Evolutionary conservation across 257 asterid species (phyloP), one percentile per base, ranked within the genome.

Genomic region (Solanum lycopersicoides): DNA sequence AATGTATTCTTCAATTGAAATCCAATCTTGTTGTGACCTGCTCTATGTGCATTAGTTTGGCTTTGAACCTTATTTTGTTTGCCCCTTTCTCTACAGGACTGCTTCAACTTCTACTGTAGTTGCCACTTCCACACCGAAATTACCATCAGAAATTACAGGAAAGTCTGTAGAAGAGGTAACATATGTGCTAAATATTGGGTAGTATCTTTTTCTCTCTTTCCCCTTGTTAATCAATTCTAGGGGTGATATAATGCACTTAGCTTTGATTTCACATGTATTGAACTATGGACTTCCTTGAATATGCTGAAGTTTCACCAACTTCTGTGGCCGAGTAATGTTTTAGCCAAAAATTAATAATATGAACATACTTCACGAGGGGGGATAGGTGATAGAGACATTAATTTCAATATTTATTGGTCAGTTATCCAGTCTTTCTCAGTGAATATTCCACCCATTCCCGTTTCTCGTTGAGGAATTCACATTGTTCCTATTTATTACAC

Each of bases 121-220:
- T 34, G 87, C 91, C 83, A 91, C 92, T 44, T 87, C 96, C 79
- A 59, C 93, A 72, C 98, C 98, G 25, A 97, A 93, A 88, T 88
- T 97, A 84, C 99, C 99, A 30, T 97, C 99, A 76, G 98, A 97
- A 93, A 96, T 96, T 87, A 95, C 97, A 37, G 99, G 99, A 88
- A 94, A 89, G 93, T 94, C 98, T 74, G 98, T 97, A 59, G 98
- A 97, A 91, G 99, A 97, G 98, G 99, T 97, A 94, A 86, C 3
- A 56, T 75, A 82, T 77, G 21, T 82, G 71, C n/a, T 86, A 86
- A 47, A 69, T 50, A 5, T 45, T 45, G 47, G 69, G 50, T 71
- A 84, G 68, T 39, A n/a, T 60, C 11, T 42, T 21, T 77, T 73
- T 4, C 68, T 71, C 71, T 45, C 7, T 74, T 73, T 53, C 32